Base-by-base conservation (phyloP, 2,329 filamentous ascomycete species). In the Fusarium goolgardi region DNA sequence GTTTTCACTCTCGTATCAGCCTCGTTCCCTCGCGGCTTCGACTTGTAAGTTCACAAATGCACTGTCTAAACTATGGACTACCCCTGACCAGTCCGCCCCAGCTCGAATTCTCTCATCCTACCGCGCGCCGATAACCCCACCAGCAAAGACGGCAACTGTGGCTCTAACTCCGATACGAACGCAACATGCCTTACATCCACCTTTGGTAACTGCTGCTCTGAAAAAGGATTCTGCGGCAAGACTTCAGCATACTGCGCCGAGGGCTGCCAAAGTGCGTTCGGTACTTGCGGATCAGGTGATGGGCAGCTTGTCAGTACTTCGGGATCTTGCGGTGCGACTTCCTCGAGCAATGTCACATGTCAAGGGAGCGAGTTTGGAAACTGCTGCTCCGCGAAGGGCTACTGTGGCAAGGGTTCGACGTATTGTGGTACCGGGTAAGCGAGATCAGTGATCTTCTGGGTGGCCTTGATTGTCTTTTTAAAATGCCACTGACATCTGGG, bases 121-220 rank as follows among this genome's bases (percentile, higher is more conserved):
- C 37, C 57, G 6, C 57, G 57, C 25, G 21, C 43, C 13, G 37
- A 47, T n/a, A 47, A 60, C 37, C 57, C 57, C 53, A 58, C 37
- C n/a, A 60, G 57, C 37, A 51, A 44, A 39, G 57, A 60, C 23
- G 57, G 57, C 20, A 60, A 60, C 43, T 60, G 57, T 50, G 57
- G 57, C 27, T 51, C 57, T 7, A 60, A 60, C 49, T 60, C 57
- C 7, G 57, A 60, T 9, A 51, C 37, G 5, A 60, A 60, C 57
- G 57, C 57, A 35, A 60, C 57, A 60, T 60, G 57, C 37, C 57
- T 60, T 39, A 59, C 53, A 31, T 60, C 57, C 15, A 51, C 53
- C 29, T 60, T 39, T 32, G 57, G 57, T 25, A 60, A 60, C 39
- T 60, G 57, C 39, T 60, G 57, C 44, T 60, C 57, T 25, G 31